Evolutionary conservation across 2,329 filamentous ascomycete genomes (phyloP).

Genomic region (Amauroascus niger): DNA sequence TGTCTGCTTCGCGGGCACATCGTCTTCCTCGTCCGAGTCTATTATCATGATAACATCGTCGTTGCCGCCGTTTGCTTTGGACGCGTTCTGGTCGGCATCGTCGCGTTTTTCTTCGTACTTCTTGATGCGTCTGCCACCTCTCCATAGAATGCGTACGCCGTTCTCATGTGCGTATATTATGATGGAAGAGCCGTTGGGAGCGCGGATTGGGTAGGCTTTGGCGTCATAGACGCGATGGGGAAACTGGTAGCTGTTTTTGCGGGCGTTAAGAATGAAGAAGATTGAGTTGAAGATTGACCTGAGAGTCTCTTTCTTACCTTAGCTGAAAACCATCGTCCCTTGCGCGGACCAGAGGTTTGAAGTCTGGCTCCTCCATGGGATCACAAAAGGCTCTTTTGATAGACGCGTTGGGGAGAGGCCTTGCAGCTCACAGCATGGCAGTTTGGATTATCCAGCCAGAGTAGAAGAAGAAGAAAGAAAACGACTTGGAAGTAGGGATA

Average conservation of each 20-base stretch:
- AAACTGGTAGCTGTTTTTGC: conserved; percentile 48
- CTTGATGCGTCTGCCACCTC: conserved; percentile 46
- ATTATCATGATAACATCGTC: conserved; percentile 46
- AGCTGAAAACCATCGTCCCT: conserved; percentile 36
- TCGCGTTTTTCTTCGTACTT: conserved; percentile 22
- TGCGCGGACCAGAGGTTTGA: conserved; percentile 31
- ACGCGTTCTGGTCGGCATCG: conserved; percentile 19
- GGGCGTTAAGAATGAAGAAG: neutral
- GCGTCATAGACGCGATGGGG: conserved; percentile 49
- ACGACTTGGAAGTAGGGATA: neutral
- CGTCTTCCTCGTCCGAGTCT: conserved; percentile 48
- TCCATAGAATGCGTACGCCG: conserved; percentile 52
- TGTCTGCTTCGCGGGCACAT: conserved; percentile 28
- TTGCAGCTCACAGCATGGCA: conserved; percentile 4
- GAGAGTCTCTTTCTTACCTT: conserved; percentile 29
- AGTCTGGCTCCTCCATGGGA: conserved; percentile 24
- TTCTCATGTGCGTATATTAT: conserved; percentile 51
- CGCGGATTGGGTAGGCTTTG: conserved; percentile 48
- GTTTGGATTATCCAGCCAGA: neutral
- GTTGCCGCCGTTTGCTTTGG: conserved; percentile 34
- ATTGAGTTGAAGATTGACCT: neutral
- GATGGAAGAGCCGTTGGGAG: conserved; percentile 53
- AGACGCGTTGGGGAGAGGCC: too few relatives aligned
- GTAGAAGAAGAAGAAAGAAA: neutral
- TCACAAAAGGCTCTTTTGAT: too few relatives aligned